phyloP scores from a whole-genome alignment of 148 eudicot species.

The Oxyria digyna region DNA sequence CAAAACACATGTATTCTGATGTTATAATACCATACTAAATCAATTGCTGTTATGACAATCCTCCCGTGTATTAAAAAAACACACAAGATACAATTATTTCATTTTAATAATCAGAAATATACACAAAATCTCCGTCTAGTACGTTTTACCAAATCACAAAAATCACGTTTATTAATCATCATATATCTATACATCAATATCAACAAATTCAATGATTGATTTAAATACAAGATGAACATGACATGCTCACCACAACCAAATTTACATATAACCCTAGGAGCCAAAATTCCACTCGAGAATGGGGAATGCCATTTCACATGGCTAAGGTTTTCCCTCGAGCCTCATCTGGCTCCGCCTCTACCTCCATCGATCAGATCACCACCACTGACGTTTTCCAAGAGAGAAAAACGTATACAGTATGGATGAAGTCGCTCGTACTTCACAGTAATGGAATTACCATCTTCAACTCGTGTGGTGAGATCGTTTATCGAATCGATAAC shows the following conservation, averaged over 20 bases:
- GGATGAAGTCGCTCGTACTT: conserved; percentile 78
- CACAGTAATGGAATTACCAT: conserved; percentile 65
- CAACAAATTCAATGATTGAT: not conserved
- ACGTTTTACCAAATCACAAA: not conserved
- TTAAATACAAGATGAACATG: not conserved
- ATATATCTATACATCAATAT: not conserved
- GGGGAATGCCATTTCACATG: conserved; percentile 1
- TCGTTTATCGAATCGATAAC: conserved; percentile 69
- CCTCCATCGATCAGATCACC: no score
- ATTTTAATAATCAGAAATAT: not conserved
- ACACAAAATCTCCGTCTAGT: not conserved
- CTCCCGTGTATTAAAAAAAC: not conserved
- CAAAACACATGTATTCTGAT: not conserved
- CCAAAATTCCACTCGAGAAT: not conserved
- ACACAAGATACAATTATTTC: not conserved
- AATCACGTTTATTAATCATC: not conserved
- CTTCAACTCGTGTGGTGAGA: conserved; percentile 45
- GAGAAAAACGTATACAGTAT: conserved; percentile 46
- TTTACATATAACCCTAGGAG: not conserved
- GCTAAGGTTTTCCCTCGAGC: conserved; percentile 3
- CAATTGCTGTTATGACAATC: not conserved
- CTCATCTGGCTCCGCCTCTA: not conserved
- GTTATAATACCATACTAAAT: not conserved
- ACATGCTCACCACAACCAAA: not conserved
- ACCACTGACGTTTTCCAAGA: not conserved